Evolutionary conservation across 164 flowering plant species (phyloP).

Genomic region (Annona cherimola): DNA sequence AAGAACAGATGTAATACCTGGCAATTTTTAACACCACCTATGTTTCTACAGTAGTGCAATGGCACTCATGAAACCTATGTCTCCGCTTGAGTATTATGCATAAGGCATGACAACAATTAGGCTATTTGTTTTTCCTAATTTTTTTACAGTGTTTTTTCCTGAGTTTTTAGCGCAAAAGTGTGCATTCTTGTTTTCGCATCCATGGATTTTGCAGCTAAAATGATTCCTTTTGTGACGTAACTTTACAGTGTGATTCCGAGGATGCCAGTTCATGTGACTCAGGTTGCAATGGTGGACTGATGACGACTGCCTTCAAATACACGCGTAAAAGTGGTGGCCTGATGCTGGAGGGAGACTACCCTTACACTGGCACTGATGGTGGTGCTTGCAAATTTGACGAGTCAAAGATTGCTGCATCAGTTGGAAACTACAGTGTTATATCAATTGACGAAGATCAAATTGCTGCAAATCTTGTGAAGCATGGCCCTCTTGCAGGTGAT

Average conservation of each 20-base stretch:
- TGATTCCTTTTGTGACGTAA: not conserved
- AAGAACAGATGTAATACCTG: no score
- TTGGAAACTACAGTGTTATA: constrained; percentile 84
- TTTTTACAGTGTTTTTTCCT: not conserved
- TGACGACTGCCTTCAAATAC: constrained; percentile 93
- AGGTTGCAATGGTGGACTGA: constrained; percentile 93
- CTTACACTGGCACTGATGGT: constrained; percentile 79
- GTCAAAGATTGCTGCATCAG: constrained; percentile 72
- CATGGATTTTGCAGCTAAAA: not conserved
- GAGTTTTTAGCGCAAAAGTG: not conserved
- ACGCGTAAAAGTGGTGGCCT: constrained; percentile 89
- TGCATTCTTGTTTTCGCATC: not conserved
- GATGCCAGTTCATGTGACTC: constrained; percentile 70
- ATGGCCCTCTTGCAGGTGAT: constrained; percentile 92
- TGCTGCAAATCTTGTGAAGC: constrained; percentile 90
- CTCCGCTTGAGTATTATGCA: not conserved
- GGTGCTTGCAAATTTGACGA: constrained; percentile 87
- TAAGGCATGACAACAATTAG: not conserved
- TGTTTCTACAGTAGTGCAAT: not conserved
- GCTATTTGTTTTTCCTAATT: not conserved
- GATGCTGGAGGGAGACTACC: constrained; percentile 87
- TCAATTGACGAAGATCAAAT: constrained; percentile 92
- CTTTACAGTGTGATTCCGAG: constrained; percentile 83
- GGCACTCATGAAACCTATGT: not conserved
- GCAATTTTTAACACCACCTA: no score